Percentiles rank a stretch among this genome's conserved stretches.
Evolutionary conservation across 169 alveolate genomes (phyloP).

Genomic region (Plasmodium cynomolgi): DNA sequence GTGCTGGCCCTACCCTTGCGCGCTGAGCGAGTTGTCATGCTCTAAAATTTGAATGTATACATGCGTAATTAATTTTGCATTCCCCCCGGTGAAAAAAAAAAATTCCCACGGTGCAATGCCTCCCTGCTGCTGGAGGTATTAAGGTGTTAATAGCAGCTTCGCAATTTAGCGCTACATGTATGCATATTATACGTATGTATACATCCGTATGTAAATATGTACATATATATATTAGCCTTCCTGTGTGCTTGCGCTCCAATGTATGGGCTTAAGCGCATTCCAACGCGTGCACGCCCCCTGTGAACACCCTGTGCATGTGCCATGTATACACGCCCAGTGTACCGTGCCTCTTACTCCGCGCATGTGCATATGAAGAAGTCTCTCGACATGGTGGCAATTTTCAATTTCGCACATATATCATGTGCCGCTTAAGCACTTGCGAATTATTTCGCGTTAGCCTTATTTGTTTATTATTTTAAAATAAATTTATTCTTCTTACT

Average conservation of each 20-base stretch:
- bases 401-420: not conserved
- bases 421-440: not conserved
- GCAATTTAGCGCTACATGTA: not conserved
- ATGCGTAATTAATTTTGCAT: not conserved
- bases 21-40: not conserved
- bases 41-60: not conserved
- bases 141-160: not conserved
- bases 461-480: not conserved
- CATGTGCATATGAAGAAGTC: not conserved
- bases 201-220: not conserved
- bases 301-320: not conserved
- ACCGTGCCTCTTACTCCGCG: not conserved
- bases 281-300: not conserved
- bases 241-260: not conserved
- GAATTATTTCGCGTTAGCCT: not conserved
- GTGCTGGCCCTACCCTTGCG: not conserved
- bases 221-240: not conserved
- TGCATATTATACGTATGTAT: conserved; percentile 6
- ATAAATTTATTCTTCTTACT: no score
- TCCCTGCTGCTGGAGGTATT: not conserved
- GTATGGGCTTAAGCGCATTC: not conserved
- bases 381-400: conserved; percentile 1
- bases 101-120: not conserved
- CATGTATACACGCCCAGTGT: not conserved
- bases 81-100: not conserved